Percentiles rank a stretch among this genome's conserved stretches.
These are phyloP conservation scores for Wallemia hederae DNA, from an alignment of 1,284 basidiomycete genomes.

Conservation along the genomic window DNA sequence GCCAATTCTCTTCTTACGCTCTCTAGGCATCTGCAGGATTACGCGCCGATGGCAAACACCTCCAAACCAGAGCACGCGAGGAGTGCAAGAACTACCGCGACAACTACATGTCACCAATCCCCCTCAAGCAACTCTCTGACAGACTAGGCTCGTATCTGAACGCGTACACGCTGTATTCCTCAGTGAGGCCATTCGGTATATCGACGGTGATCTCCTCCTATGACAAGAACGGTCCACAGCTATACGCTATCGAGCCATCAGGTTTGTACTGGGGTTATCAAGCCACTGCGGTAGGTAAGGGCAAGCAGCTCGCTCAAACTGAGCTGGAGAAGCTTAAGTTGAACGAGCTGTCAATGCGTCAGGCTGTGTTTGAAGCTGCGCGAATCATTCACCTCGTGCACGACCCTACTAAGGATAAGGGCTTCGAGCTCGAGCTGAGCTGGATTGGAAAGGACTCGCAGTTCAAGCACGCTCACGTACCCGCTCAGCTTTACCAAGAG, in stretches of 20 bases:
- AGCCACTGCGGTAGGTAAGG: slow-evolving; percentile 84
- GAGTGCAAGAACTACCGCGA: slow-evolving; percentile 55
- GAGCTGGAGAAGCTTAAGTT: slow-evolving; percentile 89
- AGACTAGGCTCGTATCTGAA: slow-evolving; percentile 71
- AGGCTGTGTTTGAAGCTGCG: slow-evolving; percentile 79
- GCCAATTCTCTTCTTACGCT: neutral
- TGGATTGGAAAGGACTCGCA: slow-evolving; percentile 78
- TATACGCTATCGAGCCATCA: slow-evolving; percentile 83
- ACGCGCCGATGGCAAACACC: neutral
- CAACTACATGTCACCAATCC: slow-evolving; percentile 40
- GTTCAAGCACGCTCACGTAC: slow-evolving; percentile 49
- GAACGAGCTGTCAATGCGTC: slow-evolving; percentile 38
- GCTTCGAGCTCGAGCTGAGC: slow-evolving; percentile 90
- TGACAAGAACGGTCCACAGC: slow-evolving; percentile 59
- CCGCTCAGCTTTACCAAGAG: slow-evolving; percentile 50
- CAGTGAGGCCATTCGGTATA: slow-evolving; percentile 86
- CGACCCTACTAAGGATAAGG: slow-evolving; percentile 88
- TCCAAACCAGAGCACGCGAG: slow-evolving; percentile 38
- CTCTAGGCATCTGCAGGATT: neutral
- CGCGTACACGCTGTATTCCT: slow-evolving; percentile 90
- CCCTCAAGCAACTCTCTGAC: slow-evolving; percentile 63
- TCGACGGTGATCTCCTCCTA: slow-evolving; percentile 69
- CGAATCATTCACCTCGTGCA: slow-evolving; percentile 92
- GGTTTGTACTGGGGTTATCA: slow-evolving; percentile 81
- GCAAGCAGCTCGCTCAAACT: slow-evolving; percentile 85